Percentiles rank a stretch among this genome's conserved stretches.
phyloP scores from a whole-genome alignment of 164 flowering plant species.

The Protea cynaroides region DNA sequence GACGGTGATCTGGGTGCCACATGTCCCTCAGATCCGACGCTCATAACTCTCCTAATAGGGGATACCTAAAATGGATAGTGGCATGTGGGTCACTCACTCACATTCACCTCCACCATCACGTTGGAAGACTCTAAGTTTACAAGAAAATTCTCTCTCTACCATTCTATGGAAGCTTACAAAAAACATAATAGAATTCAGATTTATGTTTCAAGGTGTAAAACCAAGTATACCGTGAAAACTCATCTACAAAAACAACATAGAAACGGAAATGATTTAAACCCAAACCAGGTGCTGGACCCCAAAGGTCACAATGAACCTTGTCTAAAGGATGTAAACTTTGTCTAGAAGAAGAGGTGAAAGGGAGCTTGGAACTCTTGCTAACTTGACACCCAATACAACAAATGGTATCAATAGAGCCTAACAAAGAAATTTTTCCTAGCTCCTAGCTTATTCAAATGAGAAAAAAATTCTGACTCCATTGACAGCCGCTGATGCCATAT shows the following conservation, averaged over 20 bases:
- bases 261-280: not conserved
- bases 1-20: too few species aligned
- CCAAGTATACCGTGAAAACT: not conserved
- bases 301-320: not conserved
- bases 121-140: not conserved
- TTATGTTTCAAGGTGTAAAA: conserved; percentile 1
- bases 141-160: conserved; percentile 5
- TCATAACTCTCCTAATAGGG: too few species aligned
- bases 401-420: too few species aligned
- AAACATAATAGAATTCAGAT: not conserved
- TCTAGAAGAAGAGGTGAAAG: not conserved
- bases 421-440: too few species aligned
- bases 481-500: too few species aligned
- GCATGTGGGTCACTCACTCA: too few species aligned
- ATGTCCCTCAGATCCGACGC: too few species aligned
- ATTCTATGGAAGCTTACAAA: not conserved
- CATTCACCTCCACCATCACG: conserved; percentile 8
- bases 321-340: not conserved
- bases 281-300: not conserved
- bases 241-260: conserved; percentile 7
- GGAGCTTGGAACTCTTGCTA: not conserved
- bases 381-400: not conserved
- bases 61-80: too few species aligned
- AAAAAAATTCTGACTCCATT: too few species aligned
- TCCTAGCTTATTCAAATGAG: too few species aligned